Evolutionary conservation across 1,139 yeast genomes (phyloP), one percentile per base, ranked within the genome.

Genomic region (Geotrichum cucujoidarum): DNA sequence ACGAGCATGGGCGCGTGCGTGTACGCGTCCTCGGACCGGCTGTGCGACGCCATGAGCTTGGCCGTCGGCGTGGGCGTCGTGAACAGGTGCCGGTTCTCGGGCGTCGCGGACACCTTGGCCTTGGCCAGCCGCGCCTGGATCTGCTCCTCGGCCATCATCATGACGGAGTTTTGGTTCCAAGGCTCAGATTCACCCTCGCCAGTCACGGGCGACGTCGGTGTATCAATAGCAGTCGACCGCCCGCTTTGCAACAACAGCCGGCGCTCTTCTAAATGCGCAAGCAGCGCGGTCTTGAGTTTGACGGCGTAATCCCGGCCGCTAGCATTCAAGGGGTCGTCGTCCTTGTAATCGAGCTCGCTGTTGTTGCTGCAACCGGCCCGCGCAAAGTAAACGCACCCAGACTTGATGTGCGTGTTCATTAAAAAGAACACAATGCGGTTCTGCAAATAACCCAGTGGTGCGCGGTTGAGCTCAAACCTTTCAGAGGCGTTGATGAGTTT

Each of bases 401-500:
- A 76, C 63, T 88, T 86, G 59, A 87, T 82, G 56, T 88, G 77
- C 13, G 92, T 76, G 67, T 90, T 90, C 88, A 90, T 85, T 61
- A 90, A 71, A 67, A 86, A 90, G 65, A 87, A 88, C 20, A 90
- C 88, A 39, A 90, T 92, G 60, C 92, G 83, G 63, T 90, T 87
- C 54, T 88, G 82, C 63, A 92, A 74, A 65, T 90, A 92, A 14
- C 97, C 97, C 57, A 86, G 78, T 57, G 83, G 83, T 34, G 92
- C 81, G 60, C 86, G 80, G 68, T 86, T 84, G 53, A 92, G 77
- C 47, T 85, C 81, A 51, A 94, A 75, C 53, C 85, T 70, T 63
- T 89, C 92, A n/a, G 96, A 95, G 64, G 90, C 92, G 64, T 92
- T 89, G 60, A 87, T 82, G 57, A 87, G 62, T 65, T 88, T 87